phyloP scores from a whole-genome alignment of 2,329 filamentous ascomycete genomes.

The Mariannaea elegans region DNA sequence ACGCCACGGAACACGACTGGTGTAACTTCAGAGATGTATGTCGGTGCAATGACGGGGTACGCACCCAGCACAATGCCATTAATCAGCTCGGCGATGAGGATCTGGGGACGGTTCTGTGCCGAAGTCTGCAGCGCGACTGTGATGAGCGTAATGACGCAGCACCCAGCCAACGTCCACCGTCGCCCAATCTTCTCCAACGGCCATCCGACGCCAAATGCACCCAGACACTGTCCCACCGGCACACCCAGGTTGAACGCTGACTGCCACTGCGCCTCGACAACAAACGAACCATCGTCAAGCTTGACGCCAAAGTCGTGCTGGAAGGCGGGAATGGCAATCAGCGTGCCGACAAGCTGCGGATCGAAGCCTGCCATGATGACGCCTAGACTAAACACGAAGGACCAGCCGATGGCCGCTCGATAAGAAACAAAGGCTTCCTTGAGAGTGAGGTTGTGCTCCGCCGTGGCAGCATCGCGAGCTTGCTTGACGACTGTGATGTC shows the following conservation, averaged over 20 bases:
- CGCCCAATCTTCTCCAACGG: conserved; percentile 49
- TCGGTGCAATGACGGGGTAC: no score
- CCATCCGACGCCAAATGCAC: conserved; percentile 51
- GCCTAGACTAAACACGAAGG: conserved; percentile 25
- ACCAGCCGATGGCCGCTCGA: conserved; percentile 24
- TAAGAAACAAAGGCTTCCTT: neutral
- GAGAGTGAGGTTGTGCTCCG: neutral
- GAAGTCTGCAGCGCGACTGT: no score
- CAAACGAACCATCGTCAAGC: conserved; percentile 38
- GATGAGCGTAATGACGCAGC: no score
- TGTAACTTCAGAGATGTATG: conserved; percentile 36
- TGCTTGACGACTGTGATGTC: no score
- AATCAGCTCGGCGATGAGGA: no score
- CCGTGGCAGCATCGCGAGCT: neutral
- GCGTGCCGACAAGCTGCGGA: conserved; percentile 44
- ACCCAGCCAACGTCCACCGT: conserved; percentile 38
- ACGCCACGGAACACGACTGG: conserved; percentile 14
- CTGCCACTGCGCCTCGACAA: conserved; percentile 54
- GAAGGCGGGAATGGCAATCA: conserved; percentile 45
- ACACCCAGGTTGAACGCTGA: no score
- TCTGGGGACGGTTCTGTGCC: no score
- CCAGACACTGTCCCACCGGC: conserved; percentile 53
- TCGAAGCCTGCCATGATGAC: conserved; percentile 44
- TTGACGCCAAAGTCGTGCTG: conserved; percentile 39
- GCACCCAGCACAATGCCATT: no score